These are phyloP conservation scores for Fusarium odoratissimum DNA, from an alignment of 2,329 filamentous ascomycete genomes.

Conservation along the genomic window DNA sequence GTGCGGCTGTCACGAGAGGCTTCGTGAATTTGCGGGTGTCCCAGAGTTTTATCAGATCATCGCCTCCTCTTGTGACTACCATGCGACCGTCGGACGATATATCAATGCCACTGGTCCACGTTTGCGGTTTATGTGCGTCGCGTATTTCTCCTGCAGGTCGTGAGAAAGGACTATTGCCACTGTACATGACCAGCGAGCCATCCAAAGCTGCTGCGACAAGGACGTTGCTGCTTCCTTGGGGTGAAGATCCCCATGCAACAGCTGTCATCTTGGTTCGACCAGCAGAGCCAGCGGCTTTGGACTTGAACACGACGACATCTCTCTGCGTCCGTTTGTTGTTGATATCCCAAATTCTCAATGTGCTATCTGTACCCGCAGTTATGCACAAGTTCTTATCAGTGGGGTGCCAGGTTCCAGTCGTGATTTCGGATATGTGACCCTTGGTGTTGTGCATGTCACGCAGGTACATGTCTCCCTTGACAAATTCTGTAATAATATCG, in stretches of 20 bases:
- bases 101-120: constrained; percentile 93
- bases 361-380: constrained; percentile 95
- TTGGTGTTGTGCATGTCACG: constrained; percentile 98
- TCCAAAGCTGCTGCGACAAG: constrained; percentile 87
- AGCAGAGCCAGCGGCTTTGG: constrained; percentile 85
- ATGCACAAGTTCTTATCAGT: constrained; percentile 85
- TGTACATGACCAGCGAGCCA: constrained; percentile 91
- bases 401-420: constrained; percentile 91
- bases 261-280: constrained; percentile 95
- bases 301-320: constrained; percentile 96
- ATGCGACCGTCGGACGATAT: constrained; percentile 92
- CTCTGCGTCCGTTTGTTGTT: constrained; percentile 91
- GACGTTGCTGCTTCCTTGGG: constrained; percentile 81
- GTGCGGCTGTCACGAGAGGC: constrained; percentile 82
- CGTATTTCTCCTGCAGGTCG: constrained; percentile 85
- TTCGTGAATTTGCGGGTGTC: constrained; percentile 95
- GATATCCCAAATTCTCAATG: constrained; percentile 95
- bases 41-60: constrained; percentile 95
- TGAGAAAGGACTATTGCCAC: constrained; percentile 85
- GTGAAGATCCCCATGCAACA: constrained; percentile 83
- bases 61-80: constrained; percentile 89
- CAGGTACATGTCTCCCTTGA: constrained; percentile 98
- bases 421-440: constrained; percentile 92
- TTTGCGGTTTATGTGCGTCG: constrained; percentile 83
- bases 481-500: constrained; percentile 85